Evolutionary conservation across 1,284 basidiomycete species (phyloP), one percentile per base, ranked within the genome.

Genomic region (Fomitopsis schrenkii): DNA sequence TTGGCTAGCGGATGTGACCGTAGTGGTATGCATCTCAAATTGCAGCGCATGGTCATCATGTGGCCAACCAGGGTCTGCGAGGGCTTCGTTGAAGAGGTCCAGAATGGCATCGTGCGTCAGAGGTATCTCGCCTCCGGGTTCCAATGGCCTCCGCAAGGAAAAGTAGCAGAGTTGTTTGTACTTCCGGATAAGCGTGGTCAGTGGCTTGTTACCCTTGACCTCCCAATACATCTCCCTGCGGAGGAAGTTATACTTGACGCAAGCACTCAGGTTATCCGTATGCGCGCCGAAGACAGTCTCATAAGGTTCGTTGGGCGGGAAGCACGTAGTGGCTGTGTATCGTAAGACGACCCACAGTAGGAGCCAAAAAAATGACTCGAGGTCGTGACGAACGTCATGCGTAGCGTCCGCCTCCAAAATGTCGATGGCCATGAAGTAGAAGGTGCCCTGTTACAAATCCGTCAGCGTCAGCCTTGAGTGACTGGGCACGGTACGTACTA

Each of bases 271-370:
- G 22, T 22, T 1, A 22, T 22, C 22, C 22, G 22, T 22, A 22
- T 22, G 22, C 22, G 22, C 22, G 22, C 22, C 22, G 2, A 22
- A 22, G 22, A 22, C 22, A 2, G 22, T 22, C 2, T 22, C 22
- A 2, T 22, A 22, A 2, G 22, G 22, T 33, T 33, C 1, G 30
- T 33, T 33, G 2, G 8, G 30, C 30, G 30, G 30, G 1, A 1
- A 5, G 30, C 30, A 33, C 0, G 30, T 33, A 0, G 30, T 33
- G 5, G 5, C 5, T 0, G 62, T 64, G n/a, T 64, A 62, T 2
- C 63, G 63, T 0, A 66, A 41, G 1, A 64, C 50, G 3, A 64
- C 48, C 63, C 65, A 66, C 0, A 64, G n/a, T 3, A 66, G 55
- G 7, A 61, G 60, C 65, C 65, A 66, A 40, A 62, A 66, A 9